These are phyloP conservation scores for Uronychia binucleata DNA, from an alignment of 73 alveolate genomes.

Conservation along the genomic window DNA sequence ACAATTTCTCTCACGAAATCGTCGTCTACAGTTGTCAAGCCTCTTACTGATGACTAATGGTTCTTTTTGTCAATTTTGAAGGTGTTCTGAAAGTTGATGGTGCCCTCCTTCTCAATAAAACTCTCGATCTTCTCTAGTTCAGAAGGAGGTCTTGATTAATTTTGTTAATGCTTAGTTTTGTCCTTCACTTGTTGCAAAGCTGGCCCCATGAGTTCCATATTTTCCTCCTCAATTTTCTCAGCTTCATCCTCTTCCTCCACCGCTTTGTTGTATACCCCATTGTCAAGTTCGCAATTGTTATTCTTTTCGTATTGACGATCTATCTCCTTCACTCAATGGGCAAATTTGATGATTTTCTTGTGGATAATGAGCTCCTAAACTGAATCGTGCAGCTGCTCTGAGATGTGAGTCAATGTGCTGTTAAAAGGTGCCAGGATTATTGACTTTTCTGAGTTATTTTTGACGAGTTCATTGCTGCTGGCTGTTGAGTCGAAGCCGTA, in stretches of 20 bases:
- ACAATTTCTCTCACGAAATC: too few relatives aligned
- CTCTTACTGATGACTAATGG: too few relatives aligned
- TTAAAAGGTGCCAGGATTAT: conserved; percentile 88
- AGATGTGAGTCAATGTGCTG: conserved; percentile 46
- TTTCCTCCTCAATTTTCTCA: neutral
- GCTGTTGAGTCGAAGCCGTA: conserved; percentile 42
- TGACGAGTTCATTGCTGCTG: conserved; percentile 8
- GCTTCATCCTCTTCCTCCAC: conserved; percentile 7
- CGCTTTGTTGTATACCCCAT: conserved; percentile 17
- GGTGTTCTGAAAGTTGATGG: too few relatives aligned
- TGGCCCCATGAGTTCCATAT: neutral
- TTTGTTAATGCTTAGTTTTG: neutral
- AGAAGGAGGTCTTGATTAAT: neutral
- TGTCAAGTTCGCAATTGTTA: conserved; percentile 30
- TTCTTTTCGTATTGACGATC: conserved; percentile 78
- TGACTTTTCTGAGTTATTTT: conserved; percentile 74
- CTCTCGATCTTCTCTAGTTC: neutral
- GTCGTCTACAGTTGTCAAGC: too few relatives aligned
- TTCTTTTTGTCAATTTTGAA: too few relatives aligned
- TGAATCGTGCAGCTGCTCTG: neutral
- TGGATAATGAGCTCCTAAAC: conserved; percentile 23
- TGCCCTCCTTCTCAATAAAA: neutral
- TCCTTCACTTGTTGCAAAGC: neutral
- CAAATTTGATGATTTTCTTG: conserved; percentile 75
- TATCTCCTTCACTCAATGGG: conserved; percentile 78